Evolutionary conservation across 148 eudicot species (phyloP), one percentile per base, ranked within the genome.

Genomic region (Diospyros lotus): DNA sequence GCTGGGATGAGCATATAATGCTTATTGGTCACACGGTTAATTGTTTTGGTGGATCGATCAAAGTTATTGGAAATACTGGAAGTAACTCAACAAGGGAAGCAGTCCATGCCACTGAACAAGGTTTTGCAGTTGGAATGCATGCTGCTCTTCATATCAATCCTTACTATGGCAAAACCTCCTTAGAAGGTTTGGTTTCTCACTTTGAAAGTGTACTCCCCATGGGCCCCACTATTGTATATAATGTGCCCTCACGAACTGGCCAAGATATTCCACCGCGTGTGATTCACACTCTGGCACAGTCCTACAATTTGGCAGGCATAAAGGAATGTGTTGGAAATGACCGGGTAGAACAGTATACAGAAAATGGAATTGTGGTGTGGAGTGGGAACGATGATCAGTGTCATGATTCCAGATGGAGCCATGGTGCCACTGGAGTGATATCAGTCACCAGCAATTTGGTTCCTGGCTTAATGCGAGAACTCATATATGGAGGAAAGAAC

Each of bases 1-100:
- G 93, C 74, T 93, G 97, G 97, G 97, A 93, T 80, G 97, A 93
- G 75, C 97, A 93, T 75, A 87, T 93, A 13, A 93, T 93, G 97
- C 97, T 93, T 60, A 93, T 93, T 64, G 97, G 91, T 60, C 97
- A 93, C 77, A 93, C 96, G 1, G 89, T 93, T 56, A 93, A 93
- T 75, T 93, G 96, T 79, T 93, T 90, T 73, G 97, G 97, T 62
- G 84, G 86, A 72, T 81, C 67, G 52, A 85, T 93, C 65, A 90
- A 90, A 78, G 97, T 93, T 42, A 93, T 93, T 40, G 97, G 97
- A 3, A 93, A 93, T 76, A 93, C 97, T 0, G 96, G 97, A 51
- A 93, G 96, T 73, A 93, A 93, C 87, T 93, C 96, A 48, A 90
- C 97, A n/a, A 75, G 96, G 77, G 96, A 93, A 86, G 97, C 97